Evolutionary conservation across 1,284 basidiomycete genomes (phyloP).

Genomic region (Ceratobasidium theobromae): DNA sequence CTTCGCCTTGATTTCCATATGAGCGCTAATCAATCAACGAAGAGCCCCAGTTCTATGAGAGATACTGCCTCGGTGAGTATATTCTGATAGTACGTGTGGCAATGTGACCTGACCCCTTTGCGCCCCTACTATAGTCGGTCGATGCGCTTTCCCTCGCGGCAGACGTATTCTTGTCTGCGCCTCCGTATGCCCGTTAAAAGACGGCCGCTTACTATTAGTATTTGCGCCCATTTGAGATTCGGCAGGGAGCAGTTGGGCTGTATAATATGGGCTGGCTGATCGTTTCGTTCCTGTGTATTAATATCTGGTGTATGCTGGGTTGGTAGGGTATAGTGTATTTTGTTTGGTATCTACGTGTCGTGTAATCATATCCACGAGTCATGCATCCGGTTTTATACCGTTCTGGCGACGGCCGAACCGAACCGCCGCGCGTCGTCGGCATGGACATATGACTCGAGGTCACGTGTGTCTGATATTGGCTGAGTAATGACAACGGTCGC

Average conservation of each 20-base stretch:
- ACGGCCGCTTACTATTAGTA: background rate
- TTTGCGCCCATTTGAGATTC: background rate
- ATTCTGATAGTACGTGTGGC: background rate
- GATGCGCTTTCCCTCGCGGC: constrained; percentile 8
- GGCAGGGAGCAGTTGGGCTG: too few species aligned
- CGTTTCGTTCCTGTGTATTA: too few species aligned
- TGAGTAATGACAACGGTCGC: constrained; percentile 14
- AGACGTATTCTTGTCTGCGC: constrained; percentile 14
- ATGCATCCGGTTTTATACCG: background rate
- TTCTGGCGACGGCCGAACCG: background rate
- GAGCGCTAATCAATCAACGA: background rate
- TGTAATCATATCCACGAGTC: too few species aligned
- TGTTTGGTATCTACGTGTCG: too few species aligned
- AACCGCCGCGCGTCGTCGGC: constrained; percentile 12
- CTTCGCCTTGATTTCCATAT: background rate
- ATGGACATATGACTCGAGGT: constrained; percentile 16
- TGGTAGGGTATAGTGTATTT: too few species aligned
- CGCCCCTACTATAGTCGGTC: background rate
- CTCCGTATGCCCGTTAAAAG: background rate
- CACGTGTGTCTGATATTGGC: constrained; percentile 6
- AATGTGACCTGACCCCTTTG: background rate
- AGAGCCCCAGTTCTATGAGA: background rate
- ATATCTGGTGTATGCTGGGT: too few species aligned
- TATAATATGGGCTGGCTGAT: too few species aligned
- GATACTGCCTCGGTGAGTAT: background rate